These are phyloP conservation scores for Diplodia scrobiculata DNA, from an alignment of 2,329 filamentous ascomycete species.

Conservation along the genomic window DNA sequence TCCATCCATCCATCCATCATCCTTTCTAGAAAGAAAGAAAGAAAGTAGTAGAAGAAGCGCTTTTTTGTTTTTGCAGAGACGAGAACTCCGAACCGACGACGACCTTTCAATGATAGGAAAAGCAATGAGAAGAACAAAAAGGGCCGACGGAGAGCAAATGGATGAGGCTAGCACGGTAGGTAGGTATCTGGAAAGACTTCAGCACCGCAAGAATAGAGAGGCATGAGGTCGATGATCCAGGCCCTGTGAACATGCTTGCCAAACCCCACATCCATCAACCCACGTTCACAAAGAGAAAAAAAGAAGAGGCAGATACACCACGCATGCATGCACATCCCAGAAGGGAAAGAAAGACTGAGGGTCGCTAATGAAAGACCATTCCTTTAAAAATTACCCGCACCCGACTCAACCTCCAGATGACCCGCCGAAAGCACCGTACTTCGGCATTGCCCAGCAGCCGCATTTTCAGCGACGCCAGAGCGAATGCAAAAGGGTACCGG, in stretches of 20 bases:
- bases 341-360: background rate
- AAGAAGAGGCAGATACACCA: background rate
- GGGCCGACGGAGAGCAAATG: no score
- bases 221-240: background rate
- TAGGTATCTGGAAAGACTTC: no score
- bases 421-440: background rate
- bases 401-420: background rate
- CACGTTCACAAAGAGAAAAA: background rate
- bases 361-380: background rate
- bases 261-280: background rate
- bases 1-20: no score
- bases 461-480: slow-evolving; percentile 6
- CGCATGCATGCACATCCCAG: background rate
- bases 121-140: background rate
- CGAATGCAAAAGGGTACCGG: background rate
- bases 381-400: background rate
- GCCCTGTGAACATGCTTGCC: background rate
- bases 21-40: no score
- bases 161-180: no score
- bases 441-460: background rate
- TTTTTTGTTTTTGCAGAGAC: background rate
- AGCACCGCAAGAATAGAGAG: background rate
- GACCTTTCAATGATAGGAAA: background rate
- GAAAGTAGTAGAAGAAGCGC: background rate
- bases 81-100: background rate